A percentile compares a stretch with the other conserved stretches of the same genome.
Evolutionary conservation across 2,329 filamentous ascomycete species (phyloP).

Genomic region (Calonectria hawksworthii): DNA sequence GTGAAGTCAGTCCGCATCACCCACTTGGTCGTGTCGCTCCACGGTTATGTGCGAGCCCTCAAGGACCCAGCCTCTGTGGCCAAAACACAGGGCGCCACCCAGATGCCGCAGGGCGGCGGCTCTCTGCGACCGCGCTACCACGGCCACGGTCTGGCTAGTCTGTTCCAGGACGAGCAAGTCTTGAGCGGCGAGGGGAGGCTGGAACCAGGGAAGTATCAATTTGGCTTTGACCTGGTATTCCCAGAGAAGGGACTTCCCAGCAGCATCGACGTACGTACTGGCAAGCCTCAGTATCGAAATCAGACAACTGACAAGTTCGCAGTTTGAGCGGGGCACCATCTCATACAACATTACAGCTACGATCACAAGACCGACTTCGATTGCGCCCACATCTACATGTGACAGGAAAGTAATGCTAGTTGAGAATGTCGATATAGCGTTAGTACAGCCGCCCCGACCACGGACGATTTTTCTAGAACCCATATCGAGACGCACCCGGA

Average conservation of each 20-base stretch:
- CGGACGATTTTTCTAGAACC: slow-evolving; percentile 90
- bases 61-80: slow-evolving; percentile 74
- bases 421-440: slow-evolving; percentile 88
- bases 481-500: slow-evolving; percentile 78
- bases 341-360: slow-evolving; percentile 93
- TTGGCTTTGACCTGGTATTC: slow-evolving; percentile 82
- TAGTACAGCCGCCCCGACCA: slow-evolving; percentile 80
- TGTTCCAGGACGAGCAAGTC: slow-evolving; percentile 87
- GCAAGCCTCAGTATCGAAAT: not conserved
- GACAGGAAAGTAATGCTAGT: slow-evolving; percentile 85
- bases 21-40: slow-evolving; percentile 82
- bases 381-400: slow-evolving; percentile 83
- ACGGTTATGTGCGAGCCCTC: slow-evolving; percentile 85
- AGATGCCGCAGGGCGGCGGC: slow-evolving; percentile 55
- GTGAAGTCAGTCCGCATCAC: slow-evolving; percentile 83
- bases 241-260: slow-evolving; percentile 81
- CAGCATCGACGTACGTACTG: slow-evolving; percentile 86
- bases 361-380: slow-evolving; percentile 88
- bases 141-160: slow-evolving; percentile 82
- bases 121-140: slow-evolving; percentile 69
- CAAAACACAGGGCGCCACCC: slow-evolving; percentile 62
- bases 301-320: slow-evolving; percentile 33
- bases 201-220: slow-evolving; percentile 82
- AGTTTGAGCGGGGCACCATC: slow-evolving; percentile 97
- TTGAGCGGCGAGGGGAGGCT: slow-evolving; percentile 84